Base-by-base conservation (phyloP, 495 filamentous ascomycete species). In the Aspergillus cavernicola region DNA sequence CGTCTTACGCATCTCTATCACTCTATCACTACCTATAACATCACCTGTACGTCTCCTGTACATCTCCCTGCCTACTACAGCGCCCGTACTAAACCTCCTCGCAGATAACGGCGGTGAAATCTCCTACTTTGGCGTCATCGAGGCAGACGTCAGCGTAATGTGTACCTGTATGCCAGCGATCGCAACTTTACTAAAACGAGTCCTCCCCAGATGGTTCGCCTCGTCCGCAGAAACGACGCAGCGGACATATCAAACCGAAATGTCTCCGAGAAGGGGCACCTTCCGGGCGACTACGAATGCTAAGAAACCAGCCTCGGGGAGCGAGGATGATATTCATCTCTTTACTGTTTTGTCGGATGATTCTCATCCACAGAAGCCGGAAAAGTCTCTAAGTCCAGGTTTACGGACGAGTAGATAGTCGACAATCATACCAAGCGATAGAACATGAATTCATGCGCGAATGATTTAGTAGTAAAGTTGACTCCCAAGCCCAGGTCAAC, bases 101-200 rank as follows among this genome's bases (percentile, higher is more conserved):
- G 24, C 47, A 50, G 47, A 50, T 35, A 50, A 50, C 35, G 47
- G 47, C 19, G 47, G 33, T 35, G 33, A 50, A 13, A 19, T 50
- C 33, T 50, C 47, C 18, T 50, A 38, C 33, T 50, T 50, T n/a
- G 47, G 47, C 22, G 35, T 50, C 13, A 40, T 50, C 20, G 47
- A 50, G n/a, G 20, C 33, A 31, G 33, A 28, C n/a, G 47, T 50
- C 1, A 38, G 47, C 47, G 47, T 50, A 10, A 50, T 50, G 20
- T 50, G 47, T 15, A 50, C 35, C 47, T 39, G 47, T 29, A 39
- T 50, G 47, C 47, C 47, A 1, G 33, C 47, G 0, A 50, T 50
- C 47, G 47, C 47, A 4, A 8, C 36, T 2, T n/a, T 50, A 13
- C 35, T 50, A 20, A 50, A 50, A 13, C 24, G 42, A 1, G 42